Evolutionary conservation across 352 stramenopile species (phyloP), one percentile per base, ranked within the genome.

Genomic region (Pythium brachiatum): DNA sequence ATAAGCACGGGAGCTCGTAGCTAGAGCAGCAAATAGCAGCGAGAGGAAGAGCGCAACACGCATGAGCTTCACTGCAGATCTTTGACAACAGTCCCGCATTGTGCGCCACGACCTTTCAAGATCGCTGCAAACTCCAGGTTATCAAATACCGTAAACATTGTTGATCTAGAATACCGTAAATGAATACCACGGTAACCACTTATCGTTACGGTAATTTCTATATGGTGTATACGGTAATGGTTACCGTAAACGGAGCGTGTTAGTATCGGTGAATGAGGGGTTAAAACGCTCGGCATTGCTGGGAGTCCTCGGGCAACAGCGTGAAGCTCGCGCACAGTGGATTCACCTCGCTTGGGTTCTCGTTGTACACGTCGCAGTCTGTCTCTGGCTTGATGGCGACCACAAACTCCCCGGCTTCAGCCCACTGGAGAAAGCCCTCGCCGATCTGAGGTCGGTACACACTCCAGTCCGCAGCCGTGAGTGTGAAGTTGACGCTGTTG

Each of bases 361-460:
- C n/a, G 57, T 75, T 71, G 75, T 90, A 83, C 52, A 88, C 77
- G 29, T 88, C 62, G 68, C 88, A 96, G 60, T 92, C 81, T 92
- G 60, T 92, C 81, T 90, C 73, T 6, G 83, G 78, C 44, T 86
- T 89, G 52, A 92, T 67, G 2, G 78, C 81, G 25, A 95, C 63
- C 13, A 88, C 66, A 58, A 90, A 94, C 3, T 80, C 53, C 16
- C 84, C 83, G n/a, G 74, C 57, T 60, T 96, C 88, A 20, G 86
- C 70, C 51, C 89, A 72, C 20, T 69, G 74, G 13, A 78, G 76
- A 62, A 88, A 92, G 3, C 79, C 78, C 21, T 70, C 65, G 29
- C 78, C 78, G 25, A 89, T 84, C 60, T 89, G 77, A 25, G 80
- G 79, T 20, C 78, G 69, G 43, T 83, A 85, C 7, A 88, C 73